Percentiles rank a stretch among this genome's conserved stretches.
phyloP scores from a whole-genome alignment of 1,139 yeast species.

The Zygosaccharomyces sapae region DNA sequence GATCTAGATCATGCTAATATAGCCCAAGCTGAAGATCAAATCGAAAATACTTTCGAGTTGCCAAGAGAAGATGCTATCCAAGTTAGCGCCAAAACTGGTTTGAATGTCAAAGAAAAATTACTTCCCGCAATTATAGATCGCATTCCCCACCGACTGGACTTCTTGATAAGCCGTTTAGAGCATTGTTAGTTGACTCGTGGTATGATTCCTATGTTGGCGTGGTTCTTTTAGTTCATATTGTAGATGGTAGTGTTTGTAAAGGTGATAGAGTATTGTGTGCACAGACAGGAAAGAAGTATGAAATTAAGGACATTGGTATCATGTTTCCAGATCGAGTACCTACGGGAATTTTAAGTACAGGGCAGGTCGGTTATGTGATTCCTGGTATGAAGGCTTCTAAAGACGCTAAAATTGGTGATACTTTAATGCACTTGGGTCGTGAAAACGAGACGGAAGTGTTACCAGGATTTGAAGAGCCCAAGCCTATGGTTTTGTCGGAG shows the following conservation, averaged over 20 bases:
- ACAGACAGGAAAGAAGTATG: slow-evolving; percentile 71
- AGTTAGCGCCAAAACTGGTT: slow-evolving; percentile 90
- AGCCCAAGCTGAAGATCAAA: slow-evolving; percentile 74
- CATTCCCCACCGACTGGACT: slow-evolving; percentile 73
- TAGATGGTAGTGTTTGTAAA: slow-evolving; percentile 70
- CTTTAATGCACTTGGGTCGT: slow-evolving; percentile 65
- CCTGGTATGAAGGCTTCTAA: slow-evolving; percentile 89
- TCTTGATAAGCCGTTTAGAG: slow-evolving; percentile 55
- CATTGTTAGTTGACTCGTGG: slow-evolving; percentile 92
- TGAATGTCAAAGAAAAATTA: slow-evolving; percentile 62
- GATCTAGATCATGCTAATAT: slow-evolving; percentile 83
- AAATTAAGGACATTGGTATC: slow-evolving; percentile 87
- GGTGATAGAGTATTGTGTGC: slow-evolving; percentile 77
- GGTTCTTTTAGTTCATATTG: slow-evolving; percentile 75
- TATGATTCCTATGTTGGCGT: slow-evolving; percentile 92
- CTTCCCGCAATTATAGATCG: slow-evolving; percentile 75
- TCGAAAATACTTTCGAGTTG: slow-evolving; percentile 80
- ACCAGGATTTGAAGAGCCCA: slow-evolving; percentile 94
- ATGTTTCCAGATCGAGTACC: slow-evolving; percentile 86
- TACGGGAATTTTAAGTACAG: slow-evolving; percentile 63
- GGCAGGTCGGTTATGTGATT: slow-evolving; percentile 90
- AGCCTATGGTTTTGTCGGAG: slow-evolving; percentile 98
- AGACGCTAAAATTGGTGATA: slow-evolving; percentile 91
- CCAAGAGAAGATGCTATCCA: slow-evolving; percentile 70
- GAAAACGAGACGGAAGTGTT: slow-evolving; percentile 60